Percentiles rank a stretch among this genome's conserved stretches.
Evolutionary conservation across 169 alveolate species (phyloP).

Genomic region (Perkinsus olseni): DNA sequence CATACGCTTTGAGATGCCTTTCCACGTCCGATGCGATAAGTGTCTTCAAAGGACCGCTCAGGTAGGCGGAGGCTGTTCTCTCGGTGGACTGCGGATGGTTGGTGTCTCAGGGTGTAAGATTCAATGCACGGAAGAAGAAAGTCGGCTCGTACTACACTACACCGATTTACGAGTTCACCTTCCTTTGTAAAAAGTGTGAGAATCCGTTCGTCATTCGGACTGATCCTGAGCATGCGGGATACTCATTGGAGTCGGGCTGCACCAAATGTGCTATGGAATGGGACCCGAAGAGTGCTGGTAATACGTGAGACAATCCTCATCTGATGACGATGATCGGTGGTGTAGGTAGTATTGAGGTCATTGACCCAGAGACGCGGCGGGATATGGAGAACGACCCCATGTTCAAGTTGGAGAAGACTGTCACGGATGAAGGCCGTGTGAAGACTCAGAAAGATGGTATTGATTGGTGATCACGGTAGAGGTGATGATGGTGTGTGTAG

Average conservation of each 20-base stretch:
- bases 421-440: background rate
- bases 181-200: background rate
- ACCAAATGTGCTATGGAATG: background rate
- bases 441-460: background rate
- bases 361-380: constrained; percentile 1
- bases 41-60: background rate
- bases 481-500: background rate
- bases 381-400: constrained; percentile 7
- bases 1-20: constrained; percentile 9
- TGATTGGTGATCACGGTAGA: background rate
- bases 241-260: constrained; percentile 4
- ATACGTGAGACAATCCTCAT: background rate
- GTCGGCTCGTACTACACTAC: constrained; percentile 2
- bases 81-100: background rate
- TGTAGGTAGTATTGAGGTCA: background rate
- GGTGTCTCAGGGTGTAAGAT: background rate
- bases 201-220: background rate
- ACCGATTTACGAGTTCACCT: background rate
- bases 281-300: background rate
- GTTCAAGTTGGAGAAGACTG: constrained; percentile 6
- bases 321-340: background rate
- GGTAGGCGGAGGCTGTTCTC: background rate
- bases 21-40: background rate
- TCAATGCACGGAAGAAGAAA: background rate
- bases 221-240: background rate